Evolutionary conservation across 192 early-diverging fungal genomes (phyloP).

Genomic region (Umbelopsis vinacea): DNA sequence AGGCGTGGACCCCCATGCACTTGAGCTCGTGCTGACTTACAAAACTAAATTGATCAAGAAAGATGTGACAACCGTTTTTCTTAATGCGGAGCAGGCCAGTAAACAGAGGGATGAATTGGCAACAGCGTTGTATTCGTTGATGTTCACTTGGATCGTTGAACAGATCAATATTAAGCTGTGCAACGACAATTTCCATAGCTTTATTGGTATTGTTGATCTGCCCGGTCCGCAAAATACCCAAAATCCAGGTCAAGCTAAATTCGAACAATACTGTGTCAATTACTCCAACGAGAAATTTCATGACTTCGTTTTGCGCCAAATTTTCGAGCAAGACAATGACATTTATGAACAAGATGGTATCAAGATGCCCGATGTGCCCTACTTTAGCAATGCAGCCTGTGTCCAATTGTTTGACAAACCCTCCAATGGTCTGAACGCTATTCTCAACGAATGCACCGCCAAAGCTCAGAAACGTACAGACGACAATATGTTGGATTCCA

Average conservation of each 20-base stretch:
- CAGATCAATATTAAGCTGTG: slow-evolving; percentile 83
- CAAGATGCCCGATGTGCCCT: slow-evolving; percentile 55
- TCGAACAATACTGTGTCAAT: slow-evolving; percentile 78
- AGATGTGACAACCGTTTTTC: slow-evolving; percentile 81
- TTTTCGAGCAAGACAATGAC: slow-evolving; percentile 70
- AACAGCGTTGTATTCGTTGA: slow-evolving; percentile 77
- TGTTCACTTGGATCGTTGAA: slow-evolving; percentile 87
- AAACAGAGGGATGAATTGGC: slow-evolving; percentile 75
- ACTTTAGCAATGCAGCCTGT: slow-evolving; percentile 66
- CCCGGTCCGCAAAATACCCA: slow-evolving; percentile 72
- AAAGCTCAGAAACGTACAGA: slow-evolving; percentile 52
- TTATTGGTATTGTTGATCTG: slow-evolving; percentile 86
- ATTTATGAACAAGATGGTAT: slow-evolving; percentile 69
- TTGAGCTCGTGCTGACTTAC: slow-evolving; percentile 81
- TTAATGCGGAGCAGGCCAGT: slow-evolving; percentile 73
- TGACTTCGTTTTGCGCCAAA: slow-evolving; percentile 68
- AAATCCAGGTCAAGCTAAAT: slow-evolving; percentile 41
- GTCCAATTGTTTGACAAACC: slow-evolving; percentile 73
- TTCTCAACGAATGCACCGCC: slow-evolving; percentile 41
- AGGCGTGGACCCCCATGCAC: slow-evolving; percentile 69
- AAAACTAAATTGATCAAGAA: slow-evolving; percentile 82
- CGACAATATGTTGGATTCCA: slow-evolving; percentile 56
- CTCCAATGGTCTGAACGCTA: slow-evolving; percentile 73
- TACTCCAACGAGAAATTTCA: slow-evolving; percentile 90
- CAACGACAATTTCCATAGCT: slow-evolving; percentile 67